These are phyloP conservation scores for Vitis hybrid DNA, from an alignment of 177 flowering plant species.

Conservation along the genomic window DNA sequence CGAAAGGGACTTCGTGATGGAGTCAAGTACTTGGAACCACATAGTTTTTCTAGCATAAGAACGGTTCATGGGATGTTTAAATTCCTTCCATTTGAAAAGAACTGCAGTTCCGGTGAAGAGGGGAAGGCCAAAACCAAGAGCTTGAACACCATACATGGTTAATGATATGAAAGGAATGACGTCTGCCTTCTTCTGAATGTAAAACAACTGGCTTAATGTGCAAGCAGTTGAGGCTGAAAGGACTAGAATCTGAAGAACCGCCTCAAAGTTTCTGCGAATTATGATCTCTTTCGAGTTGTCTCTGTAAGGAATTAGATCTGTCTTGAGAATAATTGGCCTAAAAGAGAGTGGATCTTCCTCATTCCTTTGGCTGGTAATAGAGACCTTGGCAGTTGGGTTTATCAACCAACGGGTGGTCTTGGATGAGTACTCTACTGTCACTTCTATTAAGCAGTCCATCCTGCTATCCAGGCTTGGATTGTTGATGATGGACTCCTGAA, in stretches of 20 bases:
- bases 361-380: constrained; percentile 65
- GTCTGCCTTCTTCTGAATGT: constrained; percentile 48
- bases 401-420: constrained; percentile 41
- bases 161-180: constrained; percentile 70
- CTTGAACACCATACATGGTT: constrained; percentile 86
- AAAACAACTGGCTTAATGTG: constrained; percentile 59
- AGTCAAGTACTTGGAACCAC: constrained; percentile 51
- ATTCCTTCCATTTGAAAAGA: constrained; percentile 38
- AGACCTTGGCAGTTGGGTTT: constrained; percentile 67
- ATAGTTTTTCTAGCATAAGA: constrained; percentile 47
- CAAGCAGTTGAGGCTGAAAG: constrained; percentile 62
- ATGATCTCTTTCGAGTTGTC: constrained; percentile 69
- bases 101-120: constrained; percentile 77
- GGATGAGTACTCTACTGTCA: too few species aligned
- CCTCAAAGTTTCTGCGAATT: constrained; percentile 66
- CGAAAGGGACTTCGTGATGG: constrained; percentile 63
- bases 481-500: too few species aligned
- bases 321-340: constrained; percentile 47
- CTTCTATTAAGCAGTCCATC: too few species aligned
- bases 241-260: constrained; percentile 65
- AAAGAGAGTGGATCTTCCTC: constrained; percentile 79
- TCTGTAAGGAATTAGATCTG: constrained; percentile 68
- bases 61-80: constrained; percentile 35
- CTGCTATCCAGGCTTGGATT: too few species aligned
- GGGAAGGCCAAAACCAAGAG: constrained; percentile 74